These are phyloP conservation scores for Umbellularia californica DNA, from an alignment of 164 flowering plant genomes.

Conservation along the genomic window DNA sequence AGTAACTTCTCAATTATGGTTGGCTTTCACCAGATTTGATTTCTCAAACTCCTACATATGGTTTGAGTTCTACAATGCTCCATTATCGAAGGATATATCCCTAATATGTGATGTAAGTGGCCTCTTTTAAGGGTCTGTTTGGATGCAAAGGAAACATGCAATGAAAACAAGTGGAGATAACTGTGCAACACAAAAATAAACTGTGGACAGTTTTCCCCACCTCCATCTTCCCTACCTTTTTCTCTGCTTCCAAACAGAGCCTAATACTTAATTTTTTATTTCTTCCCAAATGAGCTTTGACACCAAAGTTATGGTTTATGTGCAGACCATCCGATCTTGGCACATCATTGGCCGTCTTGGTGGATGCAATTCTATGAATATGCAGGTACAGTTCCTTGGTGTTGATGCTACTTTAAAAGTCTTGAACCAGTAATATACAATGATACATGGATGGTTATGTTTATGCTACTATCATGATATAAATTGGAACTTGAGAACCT, in stretches of 20 bases:
- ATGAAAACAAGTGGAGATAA: too few species aligned
- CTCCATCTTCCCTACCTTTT: too few species aligned
- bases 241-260: too few species aligned
- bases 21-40: constrained; percentile 49
- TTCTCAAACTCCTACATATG: constrained; percentile 91
- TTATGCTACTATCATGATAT: not conserved
- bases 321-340: constrained; percentile 88
- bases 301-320: constrained; percentile 2
- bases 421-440: not conserved
- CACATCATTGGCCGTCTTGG: constrained; percentile 92
- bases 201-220: not conserved
- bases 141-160: too few species aligned
- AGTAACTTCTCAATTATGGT: not conserved
- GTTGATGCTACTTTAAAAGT: not conserved
- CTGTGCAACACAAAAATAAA: too few species aligned
- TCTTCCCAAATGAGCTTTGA: constrained; percentile 7
- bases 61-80: constrained; percentile 86
- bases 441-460: not conserved
- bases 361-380: constrained; percentile 95
- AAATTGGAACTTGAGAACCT: not conserved
- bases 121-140: constrained; percentile 3
- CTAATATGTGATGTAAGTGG: constrained; percentile 81
- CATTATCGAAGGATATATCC: constrained; percentile 59
- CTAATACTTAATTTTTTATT: not conserved
- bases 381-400: constrained; percentile 55